Conservation (phyloP, 2,329 filamentous ascomycete genomes). For the Nigrospora osmanthi region DNA sequence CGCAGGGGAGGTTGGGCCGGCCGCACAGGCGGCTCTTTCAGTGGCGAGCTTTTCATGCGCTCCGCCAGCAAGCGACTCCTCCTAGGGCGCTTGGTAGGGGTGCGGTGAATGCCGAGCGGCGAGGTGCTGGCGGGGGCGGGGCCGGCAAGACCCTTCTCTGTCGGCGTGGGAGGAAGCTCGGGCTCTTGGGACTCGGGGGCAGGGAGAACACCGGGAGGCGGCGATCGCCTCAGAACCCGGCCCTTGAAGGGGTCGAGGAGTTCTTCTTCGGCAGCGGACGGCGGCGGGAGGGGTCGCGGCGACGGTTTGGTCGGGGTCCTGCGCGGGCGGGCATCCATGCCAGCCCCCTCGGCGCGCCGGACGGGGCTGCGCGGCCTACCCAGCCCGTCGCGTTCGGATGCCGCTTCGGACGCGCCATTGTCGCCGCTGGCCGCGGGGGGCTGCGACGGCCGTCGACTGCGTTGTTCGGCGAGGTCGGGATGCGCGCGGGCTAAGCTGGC, state of each 20-base stretch:
- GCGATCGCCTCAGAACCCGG: constrained; percentile 26
- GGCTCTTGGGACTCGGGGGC: constrained; percentile 41
- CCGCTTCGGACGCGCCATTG: constrained; percentile 4
- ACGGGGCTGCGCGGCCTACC: constrained; percentile 8
- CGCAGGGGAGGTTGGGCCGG: constrained; percentile 7
- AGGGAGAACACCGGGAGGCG: constrained; percentile 23
- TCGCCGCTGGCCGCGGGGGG: constrained; percentile 17
- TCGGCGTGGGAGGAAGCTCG: constrained; percentile 53
- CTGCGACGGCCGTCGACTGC: constrained; percentile 20
- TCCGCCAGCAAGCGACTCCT: constrained; percentile 30
- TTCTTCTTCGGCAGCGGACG: constrained; percentile 33
- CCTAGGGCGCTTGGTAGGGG: constrained; percentile 42
- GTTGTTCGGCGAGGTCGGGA: constrained; percentile 45
- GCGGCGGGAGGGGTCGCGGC: constrained; percentile 38
- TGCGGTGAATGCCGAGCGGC: constrained; percentile 51
- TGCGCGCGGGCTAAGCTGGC: constrained; percentile 55
- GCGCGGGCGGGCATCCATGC: constrained; percentile 25
- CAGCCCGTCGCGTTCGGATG: constrained; percentile 6
- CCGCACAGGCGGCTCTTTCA: constrained; percentile 34
- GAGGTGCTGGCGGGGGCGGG: constrained; percentile 43
- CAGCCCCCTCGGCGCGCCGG: constrained; percentile 18
- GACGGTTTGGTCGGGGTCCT: constrained; percentile 33
- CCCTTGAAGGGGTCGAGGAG: constrained; percentile 32
- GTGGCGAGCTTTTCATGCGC: constrained; percentile 37
- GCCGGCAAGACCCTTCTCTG: constrained; percentile 39